Conservation (phyloP, 192 early-diverging fungal genomes). For the Mortierella claussenii region DNA sequence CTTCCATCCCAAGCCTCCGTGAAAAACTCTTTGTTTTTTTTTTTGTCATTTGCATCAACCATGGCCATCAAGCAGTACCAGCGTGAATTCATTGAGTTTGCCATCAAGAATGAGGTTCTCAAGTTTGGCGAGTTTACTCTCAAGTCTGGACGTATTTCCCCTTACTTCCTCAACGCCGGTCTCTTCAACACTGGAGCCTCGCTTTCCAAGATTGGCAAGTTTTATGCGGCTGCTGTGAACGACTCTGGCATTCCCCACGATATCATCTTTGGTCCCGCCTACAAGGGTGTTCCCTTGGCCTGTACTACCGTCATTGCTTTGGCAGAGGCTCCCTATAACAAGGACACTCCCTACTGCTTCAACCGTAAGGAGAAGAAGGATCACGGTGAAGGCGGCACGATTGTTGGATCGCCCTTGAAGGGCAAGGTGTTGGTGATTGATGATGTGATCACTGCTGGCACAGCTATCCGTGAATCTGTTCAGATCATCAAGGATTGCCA, state of each 20-base stretch:
- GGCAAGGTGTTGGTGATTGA: conserved; percentile 89
- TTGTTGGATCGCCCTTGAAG: conserved; percentile 87
- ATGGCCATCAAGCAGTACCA: conserved; percentile 81
- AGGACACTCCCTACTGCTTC: conserved; percentile 87
- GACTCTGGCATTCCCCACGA: conserved; percentile 79
- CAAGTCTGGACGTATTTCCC: conserved; percentile 95
- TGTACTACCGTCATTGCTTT: conserved; percentile 85
- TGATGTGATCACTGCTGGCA: conserved; percentile 99
- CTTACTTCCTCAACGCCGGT: conserved; percentile 99
- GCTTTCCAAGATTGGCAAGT: conserved; percentile 84
- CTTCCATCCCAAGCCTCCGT: background rate
- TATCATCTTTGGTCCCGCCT: conserved; percentile 97
- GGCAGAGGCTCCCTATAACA: conserved; percentile 59
- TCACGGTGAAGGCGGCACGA: conserved; percentile 97
- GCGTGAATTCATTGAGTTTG: conserved; percentile 94
- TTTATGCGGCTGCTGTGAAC: conserved; percentile 89
- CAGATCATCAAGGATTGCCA: conserved; percentile 79
- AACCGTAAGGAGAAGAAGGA: conserved; percentile 99
- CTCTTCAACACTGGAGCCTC: conserved; percentile 92
- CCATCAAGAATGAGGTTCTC: conserved; percentile 84
- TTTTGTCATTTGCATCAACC: background rate
- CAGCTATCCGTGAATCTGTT: conserved; percentile 94
- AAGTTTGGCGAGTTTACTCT: conserved; percentile 93
- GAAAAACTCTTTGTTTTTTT: background rate
- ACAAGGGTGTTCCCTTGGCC: conserved; percentile 98